These are phyloP conservation scores for Plectosphaerella plurivora DNA, from an alignment of 2,329 filamentous ascomycete genomes.

Conservation along the genomic window DNA sequence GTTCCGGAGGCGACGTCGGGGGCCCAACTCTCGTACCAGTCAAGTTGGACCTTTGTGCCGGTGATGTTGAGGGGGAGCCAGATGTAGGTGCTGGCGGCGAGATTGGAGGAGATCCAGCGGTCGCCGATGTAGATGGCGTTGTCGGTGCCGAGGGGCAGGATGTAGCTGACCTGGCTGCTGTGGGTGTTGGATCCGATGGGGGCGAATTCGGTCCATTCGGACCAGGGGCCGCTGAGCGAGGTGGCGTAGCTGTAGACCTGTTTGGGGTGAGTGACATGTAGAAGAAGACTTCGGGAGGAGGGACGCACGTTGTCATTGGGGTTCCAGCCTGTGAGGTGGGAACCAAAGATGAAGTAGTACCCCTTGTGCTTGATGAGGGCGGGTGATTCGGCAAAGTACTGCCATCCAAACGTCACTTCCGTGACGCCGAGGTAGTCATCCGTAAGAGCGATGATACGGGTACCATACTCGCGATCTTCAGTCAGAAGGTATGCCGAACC, in stretches of 20 bases:
- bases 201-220: conserved; percentile 54
- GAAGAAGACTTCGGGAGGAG: conserved; percentile 2
- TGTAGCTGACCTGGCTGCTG: conserved; percentile 54
- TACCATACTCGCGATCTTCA: conserved; percentile 38
- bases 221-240: conserved; percentile 56
- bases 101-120: conserved; percentile 57
- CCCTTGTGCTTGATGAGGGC: conserved; percentile 57
- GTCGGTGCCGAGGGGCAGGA: conserved; percentile 38
- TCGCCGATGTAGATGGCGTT: conserved; percentile 61
- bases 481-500: conserved; percentile 57
- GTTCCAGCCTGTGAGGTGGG: conserved; percentile 51
- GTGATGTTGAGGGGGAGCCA: conserved; percentile 57
- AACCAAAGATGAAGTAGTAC: conserved; percentile 63
- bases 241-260: conserved; percentile 52
- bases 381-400: conserved; percentile 54
- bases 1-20: conserved; percentile 37
- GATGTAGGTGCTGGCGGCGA: conserved; percentile 57
- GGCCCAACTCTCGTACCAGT: conserved; percentile 52
- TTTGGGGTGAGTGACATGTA: neutral
- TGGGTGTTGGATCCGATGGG: conserved; percentile 53
- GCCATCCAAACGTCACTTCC: conserved; percentile 45
- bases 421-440: conserved; percentile 51
- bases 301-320: conserved; percentile 56
- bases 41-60: conserved; percentile 45
- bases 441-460: conserved; percentile 50